Evolutionary conservation across 108 stramenopile genomes (phyloP).

Genomic region (Nannochloropsis gaditana): DNA sequence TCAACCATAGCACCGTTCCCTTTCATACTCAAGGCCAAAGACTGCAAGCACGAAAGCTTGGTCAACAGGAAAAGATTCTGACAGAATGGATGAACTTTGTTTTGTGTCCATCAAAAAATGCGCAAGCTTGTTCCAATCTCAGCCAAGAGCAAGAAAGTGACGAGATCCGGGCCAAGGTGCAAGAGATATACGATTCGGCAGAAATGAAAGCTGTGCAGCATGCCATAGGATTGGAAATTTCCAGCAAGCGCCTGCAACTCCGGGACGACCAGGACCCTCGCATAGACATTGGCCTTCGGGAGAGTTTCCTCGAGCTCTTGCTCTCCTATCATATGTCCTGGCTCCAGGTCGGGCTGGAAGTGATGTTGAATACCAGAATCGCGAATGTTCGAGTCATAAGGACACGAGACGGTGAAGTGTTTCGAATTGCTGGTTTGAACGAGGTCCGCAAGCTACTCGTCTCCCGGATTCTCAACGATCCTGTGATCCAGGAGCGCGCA

Average conservation of each 20-base stretch:
- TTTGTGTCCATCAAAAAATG: background rate
- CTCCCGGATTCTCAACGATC: background rate
- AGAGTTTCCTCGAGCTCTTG: conserved; percentile 15
- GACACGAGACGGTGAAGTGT: background rate
- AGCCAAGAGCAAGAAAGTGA: background rate
- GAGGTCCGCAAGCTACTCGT: background rate
- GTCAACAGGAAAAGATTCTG: background rate
- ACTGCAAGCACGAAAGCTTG: no score
- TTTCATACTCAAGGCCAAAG: no score
- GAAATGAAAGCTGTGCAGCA: background rate
- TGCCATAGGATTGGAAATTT: conserved; percentile 3
- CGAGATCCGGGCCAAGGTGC: background rate
- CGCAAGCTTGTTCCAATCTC: background rate
- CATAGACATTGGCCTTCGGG: background rate
- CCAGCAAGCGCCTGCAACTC: background rate
- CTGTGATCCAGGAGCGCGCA: background rate
- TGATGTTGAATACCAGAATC: background rate
- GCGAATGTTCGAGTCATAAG: background rate
- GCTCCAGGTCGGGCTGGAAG: conserved; percentile 12
- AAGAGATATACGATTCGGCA: background rate
- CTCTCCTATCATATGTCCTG: background rate
- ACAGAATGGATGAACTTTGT: background rate
- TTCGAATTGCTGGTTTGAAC: background rate
- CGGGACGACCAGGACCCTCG: background rate
- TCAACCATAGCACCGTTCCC: no score